Evolutionary conservation across 2,329 filamentous ascomycete genomes (phyloP), one percentile per base, ranked within the genome.

Genomic region (Chaetoscypha palmicola): DNA sequence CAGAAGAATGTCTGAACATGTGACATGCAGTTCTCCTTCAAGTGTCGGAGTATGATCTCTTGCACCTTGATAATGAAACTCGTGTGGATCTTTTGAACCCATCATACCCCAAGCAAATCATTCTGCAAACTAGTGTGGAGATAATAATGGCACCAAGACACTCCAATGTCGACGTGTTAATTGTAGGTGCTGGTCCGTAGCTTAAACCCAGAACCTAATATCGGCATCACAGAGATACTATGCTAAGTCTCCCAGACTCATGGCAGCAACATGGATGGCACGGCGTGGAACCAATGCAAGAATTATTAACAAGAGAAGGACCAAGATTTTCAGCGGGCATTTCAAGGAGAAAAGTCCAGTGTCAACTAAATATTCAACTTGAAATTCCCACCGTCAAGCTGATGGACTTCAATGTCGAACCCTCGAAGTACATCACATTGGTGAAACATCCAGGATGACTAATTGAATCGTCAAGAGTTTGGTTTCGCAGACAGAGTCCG

Each of bases 401-500:
- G 80, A 84, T 52, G 76, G 77, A 1, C 71, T 79, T 20, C 75
- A 79, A 60, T 73, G 71, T 42, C 72, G 76, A 2, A 78, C 75
- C 0, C 71, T 80, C 11, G 77, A 81, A 58, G 70, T 80, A 21
- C 75, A 78, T 38, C 72, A 16, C n/a, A n/a, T n/a, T n/a, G n/a
- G n/a, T n/a, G n/a, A n/a, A n/a, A n/a, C n/a, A n/a, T n/a, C n/a
- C n/a, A n/a, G n/a, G n/a, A n/a, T n/a, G n/a, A n/a, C n/a, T n/a
- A n/a, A n/a, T n/a, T n/a, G n/a, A n/a, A n/a, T n/a, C n/a, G n/a
- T n/a, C n/a, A n/a, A 22, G 19, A 21, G 12, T 83, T 88, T 52
- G 82, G 77, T 1, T 75, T 88, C 46, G 78, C 69, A 2, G 74
- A 86, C 50, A 66, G 73, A 3, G 74, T 72, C 1, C 79, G 77